Evolutionary conservation across 257 asterid genomes (phyloP).

Genomic region (Nicotiana obtusifolia): DNA sequence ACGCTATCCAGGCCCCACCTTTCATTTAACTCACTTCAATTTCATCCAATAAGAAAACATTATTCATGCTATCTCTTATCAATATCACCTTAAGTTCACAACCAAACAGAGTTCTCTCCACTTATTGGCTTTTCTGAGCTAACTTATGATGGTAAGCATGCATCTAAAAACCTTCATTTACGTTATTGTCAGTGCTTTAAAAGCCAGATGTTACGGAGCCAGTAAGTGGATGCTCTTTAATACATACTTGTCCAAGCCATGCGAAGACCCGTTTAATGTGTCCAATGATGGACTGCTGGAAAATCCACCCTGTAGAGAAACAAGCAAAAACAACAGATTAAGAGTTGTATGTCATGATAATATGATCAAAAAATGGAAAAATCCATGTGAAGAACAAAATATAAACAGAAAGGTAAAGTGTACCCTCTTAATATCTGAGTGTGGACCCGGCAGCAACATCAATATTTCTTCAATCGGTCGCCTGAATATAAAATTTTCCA

Average conservation of each 20-base stretch:
- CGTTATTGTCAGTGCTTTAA: background rate
- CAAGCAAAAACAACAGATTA: background rate
- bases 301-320: conserved; percentile 64
- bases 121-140: too few species aligned
- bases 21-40: background rate
- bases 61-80: background rate
- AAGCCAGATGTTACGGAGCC: background rate
- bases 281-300: conserved; percentile 65
- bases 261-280: conserved; percentile 48
- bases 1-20: background rate
- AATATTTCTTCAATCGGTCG: conserved; percentile 86
- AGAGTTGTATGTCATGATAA: background rate
- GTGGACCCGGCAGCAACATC: conserved; percentile 95
- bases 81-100: background rate
- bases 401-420: conserved; percentile 14
- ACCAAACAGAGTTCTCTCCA: too few species aligned
- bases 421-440: conserved; percentile 81
- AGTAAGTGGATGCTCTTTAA: background rate
- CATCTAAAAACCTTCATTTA: background rate
- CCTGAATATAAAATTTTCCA: conserved; percentile 33
- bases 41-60: background rate
- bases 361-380: background rate
- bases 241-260: conserved; percentile 59
- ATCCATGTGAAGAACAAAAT: background rate
- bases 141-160: background rate